These are phyloP conservation scores for cucumber (Cucumis sativus) DNA, from an alignment of 306 rosid genomes.

Conservation along the genomic window DNA sequence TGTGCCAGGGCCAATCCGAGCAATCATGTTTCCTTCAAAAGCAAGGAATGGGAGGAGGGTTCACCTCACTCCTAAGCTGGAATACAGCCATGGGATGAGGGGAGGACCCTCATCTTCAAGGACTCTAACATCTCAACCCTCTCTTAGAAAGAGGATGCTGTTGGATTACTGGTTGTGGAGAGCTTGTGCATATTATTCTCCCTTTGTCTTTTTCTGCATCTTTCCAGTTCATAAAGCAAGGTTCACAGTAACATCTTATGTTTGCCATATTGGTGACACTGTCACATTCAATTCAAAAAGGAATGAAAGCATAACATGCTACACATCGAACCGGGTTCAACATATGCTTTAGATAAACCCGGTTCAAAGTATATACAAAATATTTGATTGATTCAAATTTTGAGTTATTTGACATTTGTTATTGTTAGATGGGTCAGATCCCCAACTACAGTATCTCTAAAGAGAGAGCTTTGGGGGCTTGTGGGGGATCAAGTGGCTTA, in stretches of 20 bases:
- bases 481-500: background rate
- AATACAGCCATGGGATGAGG: constrained; percentile 9
- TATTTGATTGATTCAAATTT: background rate
- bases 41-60: constrained; percentile 4
- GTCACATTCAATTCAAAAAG: background rate
- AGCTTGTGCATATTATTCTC: background rate
- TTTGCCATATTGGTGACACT: background rate
- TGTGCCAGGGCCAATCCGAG: constrained; percentile 11
- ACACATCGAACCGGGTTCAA: background rate
- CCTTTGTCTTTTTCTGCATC: background rate
- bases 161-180: background rate
- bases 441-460: background rate
- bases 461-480: background rate
- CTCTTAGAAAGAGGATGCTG: background rate
- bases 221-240: constrained; percentile 4
- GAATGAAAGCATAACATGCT: background rate
- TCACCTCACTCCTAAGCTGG: constrained; percentile 4
- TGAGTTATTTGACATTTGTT: background rate
- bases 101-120: constrained; percentile 19
- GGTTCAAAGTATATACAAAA: background rate
- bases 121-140: background rate
- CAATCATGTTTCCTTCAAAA: constrained; percentile 14
- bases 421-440: background rate
- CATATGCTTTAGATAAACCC: background rate
- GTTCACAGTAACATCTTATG: background rate